A percentile compares a stretch with the other conserved stretches of the same genome.
phyloP scores from a whole-genome alignment of 441 rosid genomes.

The Adansonia madagascariensis region DNA sequence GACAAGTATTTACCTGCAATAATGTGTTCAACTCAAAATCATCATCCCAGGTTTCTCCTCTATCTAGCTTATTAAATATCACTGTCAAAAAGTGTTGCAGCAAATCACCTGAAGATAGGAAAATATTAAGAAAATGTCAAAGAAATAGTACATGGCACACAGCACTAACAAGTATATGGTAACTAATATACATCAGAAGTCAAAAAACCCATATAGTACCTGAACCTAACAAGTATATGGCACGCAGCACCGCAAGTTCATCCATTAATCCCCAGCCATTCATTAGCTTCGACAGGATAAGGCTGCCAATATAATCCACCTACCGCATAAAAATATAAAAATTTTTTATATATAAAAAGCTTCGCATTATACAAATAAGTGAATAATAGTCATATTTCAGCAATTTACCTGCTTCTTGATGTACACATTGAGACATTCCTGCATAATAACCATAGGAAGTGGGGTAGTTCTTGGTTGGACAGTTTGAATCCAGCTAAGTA shows the following conservation, averaged over 20 bases:
- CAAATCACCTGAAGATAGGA: slow-evolving; percentile 73
- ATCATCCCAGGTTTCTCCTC: slow-evolving; percentile 88
- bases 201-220: slow-evolving; percentile 47
- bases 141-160: neutral
- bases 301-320: slow-evolving; percentile 83
- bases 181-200: slow-evolving; percentile 17
- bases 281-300: slow-evolving; percentile 81
- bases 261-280: slow-evolving; percentile 94
- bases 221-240: slow-evolving; percentile 95
- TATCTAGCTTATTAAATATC: slow-evolving; percentile 76
- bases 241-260: slow-evolving; percentile 90
- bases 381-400: slow-evolving; percentile 25
- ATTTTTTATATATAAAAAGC: neutral
- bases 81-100: slow-evolving; percentile 90
- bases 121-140: slow-evolving; percentile 29
- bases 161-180: neutral
- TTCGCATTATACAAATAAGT: neutral
- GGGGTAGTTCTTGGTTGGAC: slow-evolving; percentile 63
- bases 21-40: slow-evolving; percentile 88
- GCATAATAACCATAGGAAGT: slow-evolving; percentile 81
- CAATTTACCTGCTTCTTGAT: slow-evolving; percentile 76
- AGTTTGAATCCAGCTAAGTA: slow-evolving; percentile 71
- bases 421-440: slow-evolving; percentile 76
- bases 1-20: slow-evolving; percentile 63
- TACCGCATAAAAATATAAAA: slow-evolving; percentile 36